Percentiles rank a stretch among this genome's conserved stretches.
Conservation (phyloP, 148 eudicot genomes). For the Fagopyrum tataricum region DNA sequence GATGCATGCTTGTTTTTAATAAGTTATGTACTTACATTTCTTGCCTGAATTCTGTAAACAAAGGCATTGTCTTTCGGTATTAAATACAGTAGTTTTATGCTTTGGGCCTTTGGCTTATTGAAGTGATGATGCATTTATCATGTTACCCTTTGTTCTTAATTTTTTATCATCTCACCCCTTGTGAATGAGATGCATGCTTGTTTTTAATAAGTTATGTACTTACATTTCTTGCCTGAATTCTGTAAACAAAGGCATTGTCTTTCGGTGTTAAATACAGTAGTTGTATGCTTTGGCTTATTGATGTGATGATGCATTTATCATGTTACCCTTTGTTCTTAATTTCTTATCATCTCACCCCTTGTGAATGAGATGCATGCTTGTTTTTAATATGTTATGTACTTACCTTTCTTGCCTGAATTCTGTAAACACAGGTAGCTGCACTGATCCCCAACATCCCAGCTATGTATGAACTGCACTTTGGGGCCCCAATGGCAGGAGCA, state of each 20-base stretch:
- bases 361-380: background rate
- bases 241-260: slow-evolving; percentile 37
- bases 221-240: background rate
- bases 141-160: background rate
- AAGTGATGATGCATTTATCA: background rate
- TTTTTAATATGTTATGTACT: background rate
- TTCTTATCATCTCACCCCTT: background rate
- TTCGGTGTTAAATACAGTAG: no score
- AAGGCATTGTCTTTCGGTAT: no score
- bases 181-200: background rate
- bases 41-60: background rate
- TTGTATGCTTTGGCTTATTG: no score
- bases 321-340: no score
- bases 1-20: background rate
- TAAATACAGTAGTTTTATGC: no score
- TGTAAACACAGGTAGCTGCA: slow-evolving; percentile 43
- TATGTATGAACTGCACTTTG: slow-evolving; percentile 69
- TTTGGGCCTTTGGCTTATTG: no score
- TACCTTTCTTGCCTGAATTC: background rate
- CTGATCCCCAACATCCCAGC: slow-evolving; percentile 66
- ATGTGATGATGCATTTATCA: background rate
- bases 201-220: background rate
- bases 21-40: background rate
- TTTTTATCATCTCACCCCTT: no score
- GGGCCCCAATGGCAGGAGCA: slow-evolving; percentile 74